Base-by-base conservation (phyloP, 164 flowering plant species). In the Amborella trichopoda region DNA sequence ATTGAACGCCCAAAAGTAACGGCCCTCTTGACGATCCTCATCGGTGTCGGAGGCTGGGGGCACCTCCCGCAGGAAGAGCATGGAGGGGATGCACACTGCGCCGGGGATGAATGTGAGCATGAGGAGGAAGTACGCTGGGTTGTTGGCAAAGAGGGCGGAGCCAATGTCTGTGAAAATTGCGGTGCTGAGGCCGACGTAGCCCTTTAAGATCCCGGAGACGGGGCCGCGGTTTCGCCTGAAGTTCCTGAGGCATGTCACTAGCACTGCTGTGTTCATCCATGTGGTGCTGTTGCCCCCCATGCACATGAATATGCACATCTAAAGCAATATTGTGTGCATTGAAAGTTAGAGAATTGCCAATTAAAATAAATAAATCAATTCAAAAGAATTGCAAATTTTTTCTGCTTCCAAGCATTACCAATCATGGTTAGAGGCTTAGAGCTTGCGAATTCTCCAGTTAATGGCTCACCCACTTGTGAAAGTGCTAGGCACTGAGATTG, bases 241-340 rank as follows among this genome's bases (percentile, higher is more conserved):
- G 60, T 87, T 87, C 1, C 94, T 55, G 39, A 87, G 75, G 57
- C 88, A 87, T 1, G 94, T 83, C 23, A 87, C 96, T 2, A 87
- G 68, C 8, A 87, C 54, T 33, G 96, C 94, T 36, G 94, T 87
- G 79, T 88, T 88, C 96, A 88, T 88, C 96, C 96, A 88, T 2
- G 96, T 83, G 3, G 88, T 81, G 57, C 91, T 87, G 73, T 88
- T 88, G 2, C 94, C 96, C 46, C 96, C 96, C 86, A 88, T 57
- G 44, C 96, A 88, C 26, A 88, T 49, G 43, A 78, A 78, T 23
- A 87, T 54, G 34, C 86, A 75, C 96, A 83, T 81, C 91, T 85
- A 72, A 23, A 54, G n/a, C n/a, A n/a, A n/a, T n/a, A n/a, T n/a
- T n/a, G n/a, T n/a, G n/a, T n/a, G n/a, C n/a, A n/a, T n/a, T n/a